Evolutionary conservation across 2,329 filamentous ascomycete genomes (phyloP).

Genomic region (Arthrobotrys sphaeroides): DNA sequence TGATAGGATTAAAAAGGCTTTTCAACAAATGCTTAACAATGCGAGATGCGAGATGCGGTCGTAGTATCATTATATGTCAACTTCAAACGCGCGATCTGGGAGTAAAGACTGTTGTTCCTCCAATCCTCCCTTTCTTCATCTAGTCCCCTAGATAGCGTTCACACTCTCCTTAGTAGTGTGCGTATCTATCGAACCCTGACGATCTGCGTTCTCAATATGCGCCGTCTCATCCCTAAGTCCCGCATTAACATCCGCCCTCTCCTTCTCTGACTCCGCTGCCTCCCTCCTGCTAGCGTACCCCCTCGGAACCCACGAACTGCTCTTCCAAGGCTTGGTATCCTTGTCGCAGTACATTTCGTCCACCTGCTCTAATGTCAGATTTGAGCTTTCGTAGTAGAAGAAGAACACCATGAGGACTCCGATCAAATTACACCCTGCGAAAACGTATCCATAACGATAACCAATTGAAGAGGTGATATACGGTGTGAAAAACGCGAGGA

Average conservation of each 20-base stretch:
- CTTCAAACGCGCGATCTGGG: too few relatives aligned
- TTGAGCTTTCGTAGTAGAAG: conserved; percentile 78
- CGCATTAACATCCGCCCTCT: conserved; percentile 31
- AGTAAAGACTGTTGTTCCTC: neutral
- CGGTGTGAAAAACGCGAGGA: conserved; percentile 79
- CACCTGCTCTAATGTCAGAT: conserved; percentile 78
- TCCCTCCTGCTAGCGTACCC: conserved; percentile 63
- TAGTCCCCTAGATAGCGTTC: conserved; percentile 11
- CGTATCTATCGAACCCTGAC: conserved; percentile 34
- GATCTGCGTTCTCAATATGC: conserved; percentile 36
- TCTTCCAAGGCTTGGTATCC: conserved; percentile 71
- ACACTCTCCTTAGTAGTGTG: conserved; percentile 41
- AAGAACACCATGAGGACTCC: conserved; percentile 76
- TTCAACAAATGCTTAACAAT: too few relatives aligned
- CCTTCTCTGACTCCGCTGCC: conserved; percentile 49
- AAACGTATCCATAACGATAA: conserved; percentile 79
- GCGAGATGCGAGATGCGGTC: neutral
- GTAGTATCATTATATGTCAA: neutral
- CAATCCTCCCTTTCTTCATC: neutral
- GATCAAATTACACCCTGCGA: conserved; percentile 75
- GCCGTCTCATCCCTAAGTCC: conserved; percentile 34
- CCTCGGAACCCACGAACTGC: conserved; percentile 66
- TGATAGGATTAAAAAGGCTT: too few relatives aligned
- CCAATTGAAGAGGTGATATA: conserved; percentile 78
- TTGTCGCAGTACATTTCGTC: conserved; percentile 77